Evolutionary conservation across 2,329 filamentous ascomycete species (phyloP).

Genomic region (Alternaria sp.): DNA sequence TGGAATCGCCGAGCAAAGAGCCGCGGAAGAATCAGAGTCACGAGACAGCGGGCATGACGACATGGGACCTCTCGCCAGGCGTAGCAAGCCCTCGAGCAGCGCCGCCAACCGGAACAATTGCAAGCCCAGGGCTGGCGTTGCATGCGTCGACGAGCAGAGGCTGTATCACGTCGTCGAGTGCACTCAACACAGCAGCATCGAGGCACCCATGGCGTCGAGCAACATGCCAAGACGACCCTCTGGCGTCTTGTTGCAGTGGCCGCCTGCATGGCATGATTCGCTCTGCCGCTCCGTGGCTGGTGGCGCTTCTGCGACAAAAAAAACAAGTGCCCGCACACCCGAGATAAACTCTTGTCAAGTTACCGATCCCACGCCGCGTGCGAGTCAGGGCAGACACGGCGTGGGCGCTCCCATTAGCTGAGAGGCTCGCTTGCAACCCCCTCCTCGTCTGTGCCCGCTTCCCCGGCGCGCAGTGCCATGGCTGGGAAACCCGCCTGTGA

Average conservation of each 20-base stretch:
- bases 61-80: neutral
- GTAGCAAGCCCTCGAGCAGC: constrained; percentile 7
- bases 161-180: constrained; percentile 34
- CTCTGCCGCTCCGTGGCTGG: constrained; percentile 27
- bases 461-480: constrained; percentile 29
- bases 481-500: constrained; percentile 7
- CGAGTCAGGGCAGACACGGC: constrained; percentile 28
- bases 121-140: constrained; percentile 32
- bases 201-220: constrained; percentile 28
- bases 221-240: constrained; percentile 17
- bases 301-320: constrained; percentile 38
- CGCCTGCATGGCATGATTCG: constrained; percentile 42
- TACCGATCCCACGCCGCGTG: constrained; percentile 30
- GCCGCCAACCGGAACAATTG: constrained; percentile 27
- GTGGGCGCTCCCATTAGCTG: constrained; percentile 22
- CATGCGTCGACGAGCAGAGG: constrained; percentile 23
- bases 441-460: constrained; percentile 35
- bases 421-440: constrained; percentile 31
- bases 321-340: constrained; percentile 36
- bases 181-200: constrained; percentile 26
- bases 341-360: constrained; percentile 21
- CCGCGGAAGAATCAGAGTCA: constrained; percentile 4
- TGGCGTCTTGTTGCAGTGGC: constrained; percentile 38
- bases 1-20: constrained; percentile 6
- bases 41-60: constrained; percentile 12